A percentile compares a stretch with the other conserved stretches of the same genome.
phyloP scores from a whole-genome alignment of 768 basidiomycete species.

The Mycena galopus region DNA sequence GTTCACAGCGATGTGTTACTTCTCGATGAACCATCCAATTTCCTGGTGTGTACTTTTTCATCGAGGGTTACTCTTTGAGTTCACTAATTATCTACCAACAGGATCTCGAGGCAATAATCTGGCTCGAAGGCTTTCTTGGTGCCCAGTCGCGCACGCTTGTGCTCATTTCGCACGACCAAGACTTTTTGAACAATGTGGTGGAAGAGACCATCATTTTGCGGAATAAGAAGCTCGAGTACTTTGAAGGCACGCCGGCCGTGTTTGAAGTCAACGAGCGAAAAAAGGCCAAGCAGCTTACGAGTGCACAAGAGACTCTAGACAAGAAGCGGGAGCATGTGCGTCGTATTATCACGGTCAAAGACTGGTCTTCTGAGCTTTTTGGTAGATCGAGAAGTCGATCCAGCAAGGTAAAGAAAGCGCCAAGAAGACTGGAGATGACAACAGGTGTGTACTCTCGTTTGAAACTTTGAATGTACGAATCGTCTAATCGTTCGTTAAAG shows the following conservation, averaged over 20 bases:
- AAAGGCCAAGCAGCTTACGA: slow-evolving; percentile 57
- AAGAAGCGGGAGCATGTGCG: slow-evolving; percentile 55
- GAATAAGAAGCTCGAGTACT: slow-evolving; percentile 64
- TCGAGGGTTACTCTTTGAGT: not conserved
- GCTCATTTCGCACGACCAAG: slow-evolving; percentile 75
- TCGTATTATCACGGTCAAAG: not conserved
- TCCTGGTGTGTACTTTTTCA: slow-evolving; percentile 42
- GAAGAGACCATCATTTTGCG: slow-evolving; percentile 75
- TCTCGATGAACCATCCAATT: slow-evolving; percentile 70
- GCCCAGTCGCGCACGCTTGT: slow-evolving; percentile 64
- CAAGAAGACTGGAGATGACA: slow-evolving; percentile 73
- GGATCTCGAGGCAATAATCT: slow-evolving; percentile 66
- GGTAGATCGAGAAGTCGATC: slow-evolving; percentile 67
- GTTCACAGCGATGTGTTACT: slow-evolving; percentile 69
- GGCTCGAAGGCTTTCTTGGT: slow-evolving; percentile 66
- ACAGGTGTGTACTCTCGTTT: slow-evolving; percentile 45
- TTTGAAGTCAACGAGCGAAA: slow-evolving; percentile 63
- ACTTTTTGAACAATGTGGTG: slow-evolving; percentile 69
- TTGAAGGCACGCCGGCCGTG: slow-evolving; percentile 67
- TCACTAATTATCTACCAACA: not conserved
- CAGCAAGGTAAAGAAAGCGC: slow-evolving; percentile 63
- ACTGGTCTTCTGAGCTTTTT: not conserved
- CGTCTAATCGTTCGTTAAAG: slow-evolving; percentile 37
- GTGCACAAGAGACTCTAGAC: slow-evolving; percentile 58
- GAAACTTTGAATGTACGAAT: not conserved